phyloP scores from a whole-genome alignment of 139 green algal genomes.

The Limnomonas spitsbergensis region DNA sequence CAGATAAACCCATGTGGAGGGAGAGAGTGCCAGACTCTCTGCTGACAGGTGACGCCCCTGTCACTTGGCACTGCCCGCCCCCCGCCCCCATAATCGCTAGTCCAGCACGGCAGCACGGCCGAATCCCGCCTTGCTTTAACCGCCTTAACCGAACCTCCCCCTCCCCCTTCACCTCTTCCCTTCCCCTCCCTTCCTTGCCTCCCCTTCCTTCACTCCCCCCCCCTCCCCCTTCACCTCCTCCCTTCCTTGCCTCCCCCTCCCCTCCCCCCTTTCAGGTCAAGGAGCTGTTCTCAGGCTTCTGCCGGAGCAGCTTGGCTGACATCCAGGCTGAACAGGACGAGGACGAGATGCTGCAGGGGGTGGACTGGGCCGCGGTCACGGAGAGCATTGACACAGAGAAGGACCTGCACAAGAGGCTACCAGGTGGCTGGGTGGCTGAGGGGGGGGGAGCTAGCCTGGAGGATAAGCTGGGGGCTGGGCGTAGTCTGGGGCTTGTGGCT shows the following conservation, averaged over 20 bases:
- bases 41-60: no score
- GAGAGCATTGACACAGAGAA: conserved; percentile 16
- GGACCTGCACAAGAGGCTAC: conserved; percentile 35
- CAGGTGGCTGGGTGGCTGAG: conserved; percentile 12
- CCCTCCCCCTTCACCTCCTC: not conserved
- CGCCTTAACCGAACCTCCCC: no score
- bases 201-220: not conserved
- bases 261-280: not conserved
- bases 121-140: no score
- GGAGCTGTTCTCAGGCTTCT: not conserved
- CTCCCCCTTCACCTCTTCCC: no score
- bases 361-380: conserved; percentile 35
- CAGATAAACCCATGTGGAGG: no score
- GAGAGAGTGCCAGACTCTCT: no score
- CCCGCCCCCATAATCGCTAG: no score
- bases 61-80: no score
- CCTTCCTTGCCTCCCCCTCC: no score
- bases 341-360: conserved; percentile 47
- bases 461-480: not conserved
- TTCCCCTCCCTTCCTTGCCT: not conserved
- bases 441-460: not conserved
- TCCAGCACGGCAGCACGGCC: no score
- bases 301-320: not conserved
- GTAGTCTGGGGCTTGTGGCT: not conserved
- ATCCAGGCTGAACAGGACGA: conserved; percentile 30